Evolutionary conservation across 768 basidiomycete genomes (phyloP).

Genomic region (Clathrus columnatus): DNA sequence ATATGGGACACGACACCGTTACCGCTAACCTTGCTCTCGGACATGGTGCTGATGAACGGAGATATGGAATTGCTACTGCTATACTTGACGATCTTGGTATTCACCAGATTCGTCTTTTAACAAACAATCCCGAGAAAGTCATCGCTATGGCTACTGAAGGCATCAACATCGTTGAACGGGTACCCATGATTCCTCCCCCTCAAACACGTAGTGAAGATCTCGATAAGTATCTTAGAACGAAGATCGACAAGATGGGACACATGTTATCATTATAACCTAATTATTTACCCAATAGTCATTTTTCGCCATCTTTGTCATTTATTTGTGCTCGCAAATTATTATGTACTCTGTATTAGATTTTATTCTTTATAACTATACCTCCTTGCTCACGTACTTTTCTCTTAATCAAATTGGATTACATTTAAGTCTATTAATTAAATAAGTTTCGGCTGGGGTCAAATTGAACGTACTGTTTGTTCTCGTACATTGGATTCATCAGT

Average conservation of each 20-base stretch:
- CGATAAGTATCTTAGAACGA: constrained; percentile 92
- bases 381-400: too few species aligned
- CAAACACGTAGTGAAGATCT: constrained; percentile 79
- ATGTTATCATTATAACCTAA: constrained; percentile 54
- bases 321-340: too few species aligned
- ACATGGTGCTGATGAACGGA: constrained; percentile 87
- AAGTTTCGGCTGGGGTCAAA: too few species aligned
- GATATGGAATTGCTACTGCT: constrained; percentile 84
- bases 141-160: constrained; percentile 79
- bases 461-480: too few species aligned
- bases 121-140: constrained; percentile 98
- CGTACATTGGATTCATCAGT: too few species aligned
- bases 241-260: constrained; percentile 96
- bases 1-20: constrained; percentile 98
- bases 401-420: too few species aligned
- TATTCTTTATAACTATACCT: too few species aligned
- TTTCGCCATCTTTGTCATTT: too few species aligned
- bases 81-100: constrained; percentile 85
- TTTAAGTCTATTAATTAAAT: too few species aligned
- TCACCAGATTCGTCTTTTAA: constrained; percentile 64
- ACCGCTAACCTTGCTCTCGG: constrained; percentile 94
- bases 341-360: too few species aligned
- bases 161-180: constrained; percentile 70
- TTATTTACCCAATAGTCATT: too few species aligned
- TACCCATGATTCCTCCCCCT: constrained; percentile 87